Evolutionary conservation across 345 rosid genomes (phyloP), one percentile per base, ranked within the genome.

Genomic region (Raphanus sativus): DNA sequence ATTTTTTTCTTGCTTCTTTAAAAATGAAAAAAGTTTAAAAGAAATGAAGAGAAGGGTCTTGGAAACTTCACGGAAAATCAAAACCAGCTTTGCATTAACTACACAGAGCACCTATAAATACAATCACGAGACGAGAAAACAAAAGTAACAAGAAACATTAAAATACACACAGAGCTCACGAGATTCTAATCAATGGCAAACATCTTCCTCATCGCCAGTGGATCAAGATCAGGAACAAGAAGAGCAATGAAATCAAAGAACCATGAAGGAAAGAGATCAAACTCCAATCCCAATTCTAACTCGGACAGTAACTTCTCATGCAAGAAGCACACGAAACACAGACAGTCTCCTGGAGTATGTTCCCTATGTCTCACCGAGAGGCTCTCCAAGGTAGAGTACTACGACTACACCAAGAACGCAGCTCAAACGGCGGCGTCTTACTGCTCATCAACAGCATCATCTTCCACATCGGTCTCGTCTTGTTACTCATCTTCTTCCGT

Each of bases 321-420:
- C 82, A 79, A 79, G 79, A 79, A 79, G 75, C 82, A 79, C 55
- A 40, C 67, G 33, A 79, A 69, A 63, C 82, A 79, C 38, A 74
- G 30, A 38, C 82, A 79, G 59, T 79, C 82, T 69, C 82, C 78
- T 30, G 82, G 82, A 62, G 9, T 79, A 8, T 79, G 82, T 69
- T 79, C 82, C 29, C 67, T 79, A 30, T 79, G 82, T 79, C 78
- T 79, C 13, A 74, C 69, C 1, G 71, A 79, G 71, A 74, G 11
- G 55, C 79, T 79, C 40, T 62, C 79, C 10, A 74, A 74, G 71
- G 56, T 79, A 0, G 74, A 73, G 67, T 74, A 74, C 5, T 34
- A 74, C 55, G 32, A 62, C 2, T 74, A 79, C 61, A 63, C 79
- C 52, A 77, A 45, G 2, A 66, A 12, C 40, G 32, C 33, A 72